Conservation (phyloP, 176 grass and related monocot species). For the Bothriochloa decipiens region DNA sequence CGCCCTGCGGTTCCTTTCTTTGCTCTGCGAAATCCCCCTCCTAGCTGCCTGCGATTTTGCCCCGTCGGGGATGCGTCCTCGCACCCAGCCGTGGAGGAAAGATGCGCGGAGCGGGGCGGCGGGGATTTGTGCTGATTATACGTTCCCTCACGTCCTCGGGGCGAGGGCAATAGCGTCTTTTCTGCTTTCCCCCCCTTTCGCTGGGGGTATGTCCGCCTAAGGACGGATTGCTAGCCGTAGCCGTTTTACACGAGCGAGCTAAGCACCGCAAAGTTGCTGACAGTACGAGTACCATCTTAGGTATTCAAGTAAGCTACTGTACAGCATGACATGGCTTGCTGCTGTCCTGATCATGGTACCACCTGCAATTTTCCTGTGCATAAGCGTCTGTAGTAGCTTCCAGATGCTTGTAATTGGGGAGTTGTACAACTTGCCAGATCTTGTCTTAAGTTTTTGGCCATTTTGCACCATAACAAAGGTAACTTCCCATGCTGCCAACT, state of each 20-base stretch:
- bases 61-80: not conserved
- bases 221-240: not conserved
- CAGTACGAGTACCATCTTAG: not conserved
- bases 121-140: conserved; percentile 36
- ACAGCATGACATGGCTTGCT: not conserved
- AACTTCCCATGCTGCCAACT: not conserved
- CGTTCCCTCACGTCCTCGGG: not conserved
- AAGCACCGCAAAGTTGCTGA: not conserved
- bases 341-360: not conserved
- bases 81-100: not conserved
- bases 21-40: not conserved
- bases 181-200: not conserved
- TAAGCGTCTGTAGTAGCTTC: not conserved
- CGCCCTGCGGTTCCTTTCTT: not conserved
- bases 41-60: not conserved
- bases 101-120: not conserved
- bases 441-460: not conserved
- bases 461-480: not conserved
- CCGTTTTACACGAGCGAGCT: not conserved
- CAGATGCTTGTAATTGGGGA: not conserved
- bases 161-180: not conserved
- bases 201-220: not conserved
- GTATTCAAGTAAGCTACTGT: not conserved
- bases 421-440: not conserved
- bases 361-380: not conserved